Percentiles rank a stretch among this genome's conserved stretches.
Evolutionary conservation across 1,139 yeast species (phyloP).

Genomic region (Suhomyces wounanorum): DNA sequence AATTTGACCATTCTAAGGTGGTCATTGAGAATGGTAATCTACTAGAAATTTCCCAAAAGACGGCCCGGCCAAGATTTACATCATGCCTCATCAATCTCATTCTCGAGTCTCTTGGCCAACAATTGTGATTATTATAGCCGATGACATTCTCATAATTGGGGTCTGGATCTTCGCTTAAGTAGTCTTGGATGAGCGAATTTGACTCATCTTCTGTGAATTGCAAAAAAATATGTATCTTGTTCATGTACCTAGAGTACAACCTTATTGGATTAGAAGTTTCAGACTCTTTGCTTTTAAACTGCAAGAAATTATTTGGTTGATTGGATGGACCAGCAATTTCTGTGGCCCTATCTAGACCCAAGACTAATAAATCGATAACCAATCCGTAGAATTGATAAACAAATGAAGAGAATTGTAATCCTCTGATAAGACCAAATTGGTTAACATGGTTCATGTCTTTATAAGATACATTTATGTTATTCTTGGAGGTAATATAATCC

Average conservation of each 20-base stretch:
- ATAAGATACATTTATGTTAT: slow-evolving; percentile 76
- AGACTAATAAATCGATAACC: slow-evolving; percentile 73
- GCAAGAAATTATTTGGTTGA: slow-evolving; percentile 76
- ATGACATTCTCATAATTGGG: slow-evolving; percentile 86
- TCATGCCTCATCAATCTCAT: slow-evolving; percentile 92
- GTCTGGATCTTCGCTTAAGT: slow-evolving; percentile 82
- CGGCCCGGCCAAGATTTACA: slow-evolving; percentile 89
- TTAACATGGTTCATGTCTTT: slow-evolving; percentile 96
- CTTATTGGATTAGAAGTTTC: slow-evolving; percentile 74
- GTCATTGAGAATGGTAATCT: slow-evolving; percentile 79
- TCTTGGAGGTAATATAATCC: slow-evolving; percentile 91
- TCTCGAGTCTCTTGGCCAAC: slow-evolving; percentile 94
- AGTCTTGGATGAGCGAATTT: slow-evolving; percentile 73
- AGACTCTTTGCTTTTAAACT: slow-evolving; percentile 58
- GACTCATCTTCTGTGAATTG: slow-evolving; percentile 71
- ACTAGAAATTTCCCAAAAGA: slow-evolving; percentile 84
- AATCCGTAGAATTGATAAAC: slow-evolving; percentile 89
- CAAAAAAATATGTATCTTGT: slow-evolving; percentile 77
- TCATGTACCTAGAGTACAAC: slow-evolving; percentile 79
- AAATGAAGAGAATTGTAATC: slow-evolving; percentile 88
- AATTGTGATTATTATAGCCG: slow-evolving; percentile 83
- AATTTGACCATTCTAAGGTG: slow-evolving; percentile 74
- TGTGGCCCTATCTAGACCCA: slow-evolving; percentile 85
- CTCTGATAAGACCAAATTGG: slow-evolving; percentile 84
- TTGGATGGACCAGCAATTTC: slow-evolving; percentile 82